Evolutionary conservation across 2,329 filamentous ascomycete species (phyloP).

Genomic region (Penicillium sp.): DNA sequence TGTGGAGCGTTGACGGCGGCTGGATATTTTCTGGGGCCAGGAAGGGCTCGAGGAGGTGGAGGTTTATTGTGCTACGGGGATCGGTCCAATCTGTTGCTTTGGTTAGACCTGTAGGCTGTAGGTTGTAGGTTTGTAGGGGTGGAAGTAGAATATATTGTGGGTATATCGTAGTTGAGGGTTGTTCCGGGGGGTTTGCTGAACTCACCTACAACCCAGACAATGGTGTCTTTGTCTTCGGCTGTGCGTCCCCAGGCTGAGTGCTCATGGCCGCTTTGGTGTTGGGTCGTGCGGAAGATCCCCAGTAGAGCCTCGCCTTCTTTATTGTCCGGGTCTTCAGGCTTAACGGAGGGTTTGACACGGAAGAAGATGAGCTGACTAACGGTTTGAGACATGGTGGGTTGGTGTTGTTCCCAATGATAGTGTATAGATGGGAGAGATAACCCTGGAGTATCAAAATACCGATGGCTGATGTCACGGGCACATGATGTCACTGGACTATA

Average conservation of each 20-base stretch:
- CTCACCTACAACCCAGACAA: slow-evolving; percentile 41
- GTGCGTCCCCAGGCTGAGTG: slow-evolving; percentile 39
- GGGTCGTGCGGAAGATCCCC: slow-evolving; percentile 27
- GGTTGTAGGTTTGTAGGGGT: neutral
- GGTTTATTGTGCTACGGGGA: slow-evolving; percentile 24
- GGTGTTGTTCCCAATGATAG: neutral
- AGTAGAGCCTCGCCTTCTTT: slow-evolving; percentile 33
- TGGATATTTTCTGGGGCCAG: slow-evolving; percentile 22
- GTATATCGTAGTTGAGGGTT: neutral
- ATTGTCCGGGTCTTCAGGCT: slow-evolving; percentile 38
- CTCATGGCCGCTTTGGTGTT: slow-evolving; percentile 35
- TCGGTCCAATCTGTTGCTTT: slow-evolving; percentile 34
- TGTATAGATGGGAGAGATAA: neutral
- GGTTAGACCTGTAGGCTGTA: neutral
- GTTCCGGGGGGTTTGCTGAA: neutral
- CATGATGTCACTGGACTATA: neutral
- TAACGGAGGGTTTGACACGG: slow-evolving; percentile 36
- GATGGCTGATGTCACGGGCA: slow-evolving; percentile 1
- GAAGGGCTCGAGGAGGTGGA: slow-evolving; percentile 23
- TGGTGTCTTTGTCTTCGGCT: slow-evolving; percentile 34
- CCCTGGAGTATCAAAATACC: neutral
- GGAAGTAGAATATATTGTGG: neutral
- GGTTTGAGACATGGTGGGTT: slow-evolving; percentile 23
- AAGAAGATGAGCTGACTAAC: slow-evolving; percentile 40
- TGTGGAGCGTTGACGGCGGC: slow-evolving; percentile 26